Percentiles rank a stretch among this genome's conserved stretches.
Evolutionary conservation across 2,329 filamentous ascomycete species (phyloP).

Genomic region (Scopulariopsis brevicaulis): DNA sequence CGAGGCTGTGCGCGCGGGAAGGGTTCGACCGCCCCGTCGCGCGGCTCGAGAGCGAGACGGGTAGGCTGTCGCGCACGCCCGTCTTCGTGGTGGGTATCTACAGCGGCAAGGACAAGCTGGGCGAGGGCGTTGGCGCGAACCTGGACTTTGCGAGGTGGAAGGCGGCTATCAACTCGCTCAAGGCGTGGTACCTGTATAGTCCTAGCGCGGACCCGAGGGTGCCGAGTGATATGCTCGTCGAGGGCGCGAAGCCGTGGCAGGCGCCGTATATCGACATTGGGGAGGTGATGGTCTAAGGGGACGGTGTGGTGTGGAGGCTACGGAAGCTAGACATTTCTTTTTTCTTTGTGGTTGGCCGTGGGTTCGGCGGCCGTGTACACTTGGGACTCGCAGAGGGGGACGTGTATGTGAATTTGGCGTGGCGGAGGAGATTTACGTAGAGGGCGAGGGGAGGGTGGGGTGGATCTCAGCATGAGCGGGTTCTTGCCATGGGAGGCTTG

Average conservation of each 20-base stretch:
- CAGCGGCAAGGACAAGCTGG: constrained; percentile 81
- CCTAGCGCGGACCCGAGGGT: constrained; percentile 54
- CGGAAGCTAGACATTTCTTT: background rate
- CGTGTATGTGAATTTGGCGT: background rate
- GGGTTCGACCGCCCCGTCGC: constrained; percentile 82
- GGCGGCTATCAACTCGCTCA: constrained; percentile 76
- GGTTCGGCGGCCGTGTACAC: background rate
- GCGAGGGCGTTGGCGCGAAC: constrained; percentile 74
- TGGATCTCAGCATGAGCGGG: background rate
- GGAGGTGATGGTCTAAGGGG: constrained; percentile 41
- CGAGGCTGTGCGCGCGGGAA: constrained; percentile 74
- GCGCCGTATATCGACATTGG: constrained; percentile 60
- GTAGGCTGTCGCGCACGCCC: constrained; percentile 70
- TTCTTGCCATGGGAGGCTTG: background rate
- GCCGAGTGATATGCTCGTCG: constrained; percentile 57
- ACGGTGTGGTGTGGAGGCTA: background rate
- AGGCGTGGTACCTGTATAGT: constrained; percentile 94
- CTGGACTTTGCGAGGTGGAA: constrained; percentile 66
- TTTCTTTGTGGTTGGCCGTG: background rate
- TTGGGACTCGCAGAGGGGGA: background rate
- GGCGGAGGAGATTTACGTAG: background rate
- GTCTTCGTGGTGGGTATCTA: constrained; percentile 93
- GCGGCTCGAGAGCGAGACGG: constrained; percentile 81
- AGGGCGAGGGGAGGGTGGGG: background rate
- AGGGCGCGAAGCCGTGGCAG: constrained; percentile 51